Percentiles rank a stretch among this genome's conserved stretches.
Conservation (phyloP, 176 grass and related monocot species). For the Chrysopogon serrulatus region DNA sequence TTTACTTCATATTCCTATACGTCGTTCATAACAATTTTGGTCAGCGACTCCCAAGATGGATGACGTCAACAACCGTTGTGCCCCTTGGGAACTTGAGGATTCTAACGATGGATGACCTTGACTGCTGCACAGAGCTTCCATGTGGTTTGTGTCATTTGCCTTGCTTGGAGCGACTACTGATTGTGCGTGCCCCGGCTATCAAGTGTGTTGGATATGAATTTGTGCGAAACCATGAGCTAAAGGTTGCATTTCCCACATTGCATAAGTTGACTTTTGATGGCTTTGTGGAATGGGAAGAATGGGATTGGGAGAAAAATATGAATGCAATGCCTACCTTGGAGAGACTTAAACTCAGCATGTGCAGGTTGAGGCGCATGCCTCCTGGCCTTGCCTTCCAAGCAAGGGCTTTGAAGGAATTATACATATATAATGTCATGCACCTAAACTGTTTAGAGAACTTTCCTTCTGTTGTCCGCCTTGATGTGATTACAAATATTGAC, state of each 20-base stretch:
- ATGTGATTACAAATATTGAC: neutral
- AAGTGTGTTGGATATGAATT: neutral
- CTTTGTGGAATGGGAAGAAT: neutral
- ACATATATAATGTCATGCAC: accelerated
- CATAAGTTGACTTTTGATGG: neutral
- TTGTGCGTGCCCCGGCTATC: neutral
- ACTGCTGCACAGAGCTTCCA: neutral
- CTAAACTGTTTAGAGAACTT: neutral
- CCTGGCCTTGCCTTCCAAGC: neutral
- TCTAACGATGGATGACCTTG: neutral
- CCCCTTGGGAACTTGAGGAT: neutral
- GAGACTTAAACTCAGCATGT: neutral
- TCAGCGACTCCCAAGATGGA: neutral
- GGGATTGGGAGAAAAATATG: neutral
- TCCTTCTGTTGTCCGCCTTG: neutral
- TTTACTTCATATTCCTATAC: too few relatives aligned
- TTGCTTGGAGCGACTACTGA: neutral
- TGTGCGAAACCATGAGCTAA: neutral
- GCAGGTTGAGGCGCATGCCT: conserved; percentile 13
- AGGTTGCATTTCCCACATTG: neutral
- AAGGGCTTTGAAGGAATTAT: neutral
- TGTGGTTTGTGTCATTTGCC: neutral
- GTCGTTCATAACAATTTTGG: too few relatives aligned
- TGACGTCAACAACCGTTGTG: neutral
- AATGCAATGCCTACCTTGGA: neutral